Conservation (phyloP, 78 protist genomes). For the Dictyostelium brefeldianum region DNA sequence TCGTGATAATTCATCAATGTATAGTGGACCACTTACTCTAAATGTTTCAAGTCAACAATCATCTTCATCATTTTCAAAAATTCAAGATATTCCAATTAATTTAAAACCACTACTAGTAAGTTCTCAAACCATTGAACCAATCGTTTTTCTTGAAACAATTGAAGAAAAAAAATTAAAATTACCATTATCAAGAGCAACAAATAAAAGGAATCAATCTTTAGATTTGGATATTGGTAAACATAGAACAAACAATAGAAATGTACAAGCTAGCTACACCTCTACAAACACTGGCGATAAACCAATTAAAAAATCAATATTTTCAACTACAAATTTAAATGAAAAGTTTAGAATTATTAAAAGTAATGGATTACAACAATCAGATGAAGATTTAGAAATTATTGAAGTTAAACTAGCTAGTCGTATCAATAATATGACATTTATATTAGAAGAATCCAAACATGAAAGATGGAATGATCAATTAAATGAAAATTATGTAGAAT, state of each 20-base stretch:
- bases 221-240: background rate
- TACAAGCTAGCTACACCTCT: no score
- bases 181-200: conserved; percentile 2
- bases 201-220: background rate
- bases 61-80: background rate
- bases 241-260: no score
- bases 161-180: background rate
- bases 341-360: background rate
- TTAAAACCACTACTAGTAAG: background rate
- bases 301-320: background rate
- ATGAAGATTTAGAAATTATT: conserved; percentile 10
- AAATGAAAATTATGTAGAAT: background rate
- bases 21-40: no score
- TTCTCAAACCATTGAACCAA: background rate
- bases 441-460: conserved; percentile 25
- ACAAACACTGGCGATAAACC: no score
- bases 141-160: no score
- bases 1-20: no score
- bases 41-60: no score
- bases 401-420: background rate
- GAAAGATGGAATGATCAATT: conserved; percentile 53
- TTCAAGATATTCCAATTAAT: background rate
- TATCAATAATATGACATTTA: background rate
- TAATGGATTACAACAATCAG: background rate
- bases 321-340: background rate